Base-by-base conservation (phyloP, 768 basidiomycete genomes). In the Roridomyces roridus region DNA sequence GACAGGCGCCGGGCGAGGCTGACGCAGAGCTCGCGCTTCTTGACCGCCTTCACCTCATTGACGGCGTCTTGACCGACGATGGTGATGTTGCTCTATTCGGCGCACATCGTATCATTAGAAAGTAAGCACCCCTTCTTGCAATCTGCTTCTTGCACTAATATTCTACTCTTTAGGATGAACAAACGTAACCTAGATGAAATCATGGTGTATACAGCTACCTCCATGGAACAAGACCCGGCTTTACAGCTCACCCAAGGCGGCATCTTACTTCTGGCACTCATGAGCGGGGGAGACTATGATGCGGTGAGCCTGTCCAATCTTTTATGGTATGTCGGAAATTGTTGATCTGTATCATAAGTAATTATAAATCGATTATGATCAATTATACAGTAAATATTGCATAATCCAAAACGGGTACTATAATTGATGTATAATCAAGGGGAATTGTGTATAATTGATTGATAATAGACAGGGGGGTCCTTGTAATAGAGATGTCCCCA, bases 1-100 rank as follows among this genome's bases (percentile, higher is more conserved):
- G n/a, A n/a, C n/a, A 70, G 71, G 78, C 79, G 6, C 78, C 77
- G 5, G 79, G 78, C 26, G 78, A 80, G 64, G 79, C 79, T 0
- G 79, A 80, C 48, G 77, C 78, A 1, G 78, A 80, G 54, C 64
- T 80, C 10, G 78, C 77, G 17, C 60, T 68, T 10, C 75, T 83
- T 59, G 78, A 77, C 45, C 48, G 57, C 2, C 47, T 56, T 24
- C 75, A 74, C 7, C 52, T 68, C 46, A 76, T 85, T 18, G 81
- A 83, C 58, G 74, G 75, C 0, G 69, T 83, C 12, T 55, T 83
- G 26, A 80, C 81, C 1, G 80, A 82, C 57, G 80, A 82, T 66
- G 75, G 72, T 5, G 81, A 83, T 62, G 71, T 78, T 0, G 62
- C 84, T 7, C 47, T 83, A 0, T 84, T 83, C 53, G 81, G 82